Percentiles rank a stretch among this genome's conserved stretches.
Evolutionary conservation across 176 grass and related monocot genomes (phyloP).

Genomic region (Oryza meyeriana): DNA sequence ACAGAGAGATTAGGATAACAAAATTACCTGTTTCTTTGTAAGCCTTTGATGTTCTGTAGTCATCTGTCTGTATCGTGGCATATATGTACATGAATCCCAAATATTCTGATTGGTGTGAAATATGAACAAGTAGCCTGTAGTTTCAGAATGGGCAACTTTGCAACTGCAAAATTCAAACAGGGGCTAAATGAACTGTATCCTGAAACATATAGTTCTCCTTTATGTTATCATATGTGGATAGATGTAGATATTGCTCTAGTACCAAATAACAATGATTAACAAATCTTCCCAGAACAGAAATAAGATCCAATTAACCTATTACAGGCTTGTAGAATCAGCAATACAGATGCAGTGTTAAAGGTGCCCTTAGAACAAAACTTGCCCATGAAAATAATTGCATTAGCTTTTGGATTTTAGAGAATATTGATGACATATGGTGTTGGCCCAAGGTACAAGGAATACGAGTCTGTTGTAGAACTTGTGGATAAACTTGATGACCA

Average conservation of each 20-base stretch:
- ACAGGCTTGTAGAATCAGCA: background rate
- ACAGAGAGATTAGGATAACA: background rate
- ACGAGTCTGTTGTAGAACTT: background rate
- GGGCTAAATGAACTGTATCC: background rate
- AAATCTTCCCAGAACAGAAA: background rate
- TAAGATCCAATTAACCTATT: background rate
- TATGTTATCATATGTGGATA: background rate
- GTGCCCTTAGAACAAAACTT: background rate
- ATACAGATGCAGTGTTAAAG: background rate
- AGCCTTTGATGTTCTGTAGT: background rate
- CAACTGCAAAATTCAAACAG: background rate
- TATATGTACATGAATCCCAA: background rate
- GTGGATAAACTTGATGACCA: background rate
- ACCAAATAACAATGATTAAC: background rate
- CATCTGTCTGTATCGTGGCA: background rate
- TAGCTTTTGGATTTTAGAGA: background rate
- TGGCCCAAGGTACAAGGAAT: background rate
- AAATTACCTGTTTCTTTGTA: background rate
- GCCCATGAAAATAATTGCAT: background rate
- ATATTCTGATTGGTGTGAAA: background rate
- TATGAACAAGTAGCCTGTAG: background rate
- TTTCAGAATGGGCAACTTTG: background rate
- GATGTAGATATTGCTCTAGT: background rate
- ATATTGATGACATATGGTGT: background rate
- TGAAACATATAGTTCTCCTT: background rate